Conservation (phyloP, 1,139 yeast genomes). For the Saccharomyces pastorianus region DNA sequence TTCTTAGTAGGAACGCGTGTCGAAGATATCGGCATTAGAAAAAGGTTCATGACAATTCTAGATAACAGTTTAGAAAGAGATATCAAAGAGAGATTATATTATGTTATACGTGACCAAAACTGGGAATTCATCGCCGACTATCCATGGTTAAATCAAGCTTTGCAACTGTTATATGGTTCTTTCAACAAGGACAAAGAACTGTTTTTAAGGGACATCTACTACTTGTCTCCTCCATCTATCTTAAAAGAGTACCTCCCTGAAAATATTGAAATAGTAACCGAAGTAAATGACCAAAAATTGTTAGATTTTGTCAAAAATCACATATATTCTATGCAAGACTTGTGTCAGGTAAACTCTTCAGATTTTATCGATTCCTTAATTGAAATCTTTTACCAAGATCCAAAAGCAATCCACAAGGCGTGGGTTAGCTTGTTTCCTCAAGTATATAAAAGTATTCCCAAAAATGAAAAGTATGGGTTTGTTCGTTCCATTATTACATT, state of each 20-base stretch:
- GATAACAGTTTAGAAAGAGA: constrained; percentile 75
- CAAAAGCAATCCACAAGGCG: constrained; percentile 70
- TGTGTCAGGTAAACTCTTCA: constrained; percentile 45
- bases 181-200: constrained; percentile 48
- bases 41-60: constrained; percentile 71
- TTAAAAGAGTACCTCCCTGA: constrained; percentile 35
- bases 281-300: constrained; percentile 20
- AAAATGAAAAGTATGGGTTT: constrained; percentile 76
- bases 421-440: constrained; percentile 84
- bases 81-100: constrained; percentile 69
- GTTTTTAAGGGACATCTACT: constrained; percentile 43
- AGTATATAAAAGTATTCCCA: constrained; percentile 63
- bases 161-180: constrained; percentile 77
- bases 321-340: constrained; percentile 39
- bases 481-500: constrained; percentile 70
- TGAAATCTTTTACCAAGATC: constrained; percentile 76
- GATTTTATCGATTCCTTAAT: constrained; percentile 63
- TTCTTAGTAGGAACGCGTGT: constrained; percentile 88
- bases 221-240: constrained; percentile 47
- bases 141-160: constrained; percentile 91
- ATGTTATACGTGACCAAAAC: constrained; percentile 83
- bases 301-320: constrained; percentile 44
- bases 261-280: constrained; percentile 5
- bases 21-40: constrained; percentile 67
- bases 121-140: constrained; percentile 94